Evolutionary conservation across 805 yeast genomes (phyloP).

Genomic region (Brettanomyces nanus): DNA sequence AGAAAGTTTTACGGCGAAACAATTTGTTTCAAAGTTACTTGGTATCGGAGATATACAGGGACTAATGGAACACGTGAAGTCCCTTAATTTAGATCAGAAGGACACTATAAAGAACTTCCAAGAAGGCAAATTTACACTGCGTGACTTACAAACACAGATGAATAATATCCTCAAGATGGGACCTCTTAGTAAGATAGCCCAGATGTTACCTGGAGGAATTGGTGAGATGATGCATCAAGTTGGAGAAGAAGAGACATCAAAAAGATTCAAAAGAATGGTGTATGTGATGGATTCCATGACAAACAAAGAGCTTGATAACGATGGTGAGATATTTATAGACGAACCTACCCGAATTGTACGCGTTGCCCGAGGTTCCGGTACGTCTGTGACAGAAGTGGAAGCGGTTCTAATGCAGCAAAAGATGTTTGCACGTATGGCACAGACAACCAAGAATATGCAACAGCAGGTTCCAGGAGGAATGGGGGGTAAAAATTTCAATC

Average conservation of each 20-base stretch:
- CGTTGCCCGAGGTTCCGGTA: slow-evolving; percentile 92
- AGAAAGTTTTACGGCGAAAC: slow-evolving; percentile 83
- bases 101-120: slow-evolving; percentile 86
- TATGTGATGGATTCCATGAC: slow-evolving; percentile 96
- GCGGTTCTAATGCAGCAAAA: slow-evolving; percentile 85
- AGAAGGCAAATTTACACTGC: slow-evolving; percentile 87
- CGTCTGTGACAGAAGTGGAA: slow-evolving; percentile 86
- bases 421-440: slow-evolving; percentile 93
- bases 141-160: slow-evolving; percentile 92
- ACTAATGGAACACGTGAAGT: slow-evolving; percentile 86
- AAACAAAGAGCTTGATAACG: slow-evolving; percentile 79
- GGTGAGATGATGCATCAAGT: slow-evolving; percentile 76
- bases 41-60: slow-evolving; percentile 97
- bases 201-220: slow-evolving; percentile 91
- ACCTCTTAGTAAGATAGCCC: slow-evolving; percentile 86
- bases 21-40: slow-evolving; percentile 81
- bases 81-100: slow-evolving; percentile 80
- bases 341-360: slow-evolving; percentile 83
- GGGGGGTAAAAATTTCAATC: slow-evolving; percentile 28
- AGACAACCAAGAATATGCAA: slow-evolving; percentile 49
- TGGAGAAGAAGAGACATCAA: slow-evolving; percentile 88
- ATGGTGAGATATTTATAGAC: slow-evolving; percentile 70
- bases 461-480: slow-evolving; percentile 31
- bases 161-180: slow-evolving; percentile 95
- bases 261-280: slow-evolving; percentile 77